Percentiles rank a stretch among this genome's conserved stretches.
These are phyloP conservation scores for Microdochium trichocladiopsis DNA, from an alignment of 2,329 filamentous ascomycete species.

Conservation along the genomic window DNA sequence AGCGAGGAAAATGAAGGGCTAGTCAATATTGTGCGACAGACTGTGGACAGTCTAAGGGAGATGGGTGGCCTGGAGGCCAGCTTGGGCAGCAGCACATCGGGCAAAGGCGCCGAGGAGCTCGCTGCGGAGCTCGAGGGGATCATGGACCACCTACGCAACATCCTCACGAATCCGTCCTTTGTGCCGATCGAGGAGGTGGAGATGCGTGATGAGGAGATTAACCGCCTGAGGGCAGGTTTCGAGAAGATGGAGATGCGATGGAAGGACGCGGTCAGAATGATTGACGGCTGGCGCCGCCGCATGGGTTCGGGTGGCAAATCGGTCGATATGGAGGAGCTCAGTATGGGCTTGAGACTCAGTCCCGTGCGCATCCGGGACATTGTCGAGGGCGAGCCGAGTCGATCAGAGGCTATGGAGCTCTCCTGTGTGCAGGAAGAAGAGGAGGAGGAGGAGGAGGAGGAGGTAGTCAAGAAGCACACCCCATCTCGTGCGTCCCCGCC, in stretches of 20 bases:
- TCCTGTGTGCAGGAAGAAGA: constrained; percentile 32
- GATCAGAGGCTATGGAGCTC: constrained; percentile 27
- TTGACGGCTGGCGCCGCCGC: constrained; percentile 84
- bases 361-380: constrained; percentile 49
- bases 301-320: constrained; percentile 66
- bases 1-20: constrained; percentile 90
- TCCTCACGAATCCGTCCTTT: constrained; percentile 93
- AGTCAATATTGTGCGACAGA: constrained; percentile 63
- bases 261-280: constrained; percentile 83
- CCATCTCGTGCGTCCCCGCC: neutral
- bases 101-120: constrained; percentile 54
- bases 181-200: constrained; percentile 93
- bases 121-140: constrained; percentile 68
- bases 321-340: constrained; percentile 61
- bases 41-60: constrained; percentile 63
- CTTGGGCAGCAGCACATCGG: constrained; percentile 10
- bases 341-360: constrained; percentile 59
- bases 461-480: constrained; percentile 10
- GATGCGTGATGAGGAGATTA: constrained; percentile 86
- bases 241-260: constrained; percentile 89
- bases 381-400: constrained; percentile 17
- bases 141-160: constrained; percentile 70
- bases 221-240: constrained; percentile 75
- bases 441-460: constrained; percentile 37
- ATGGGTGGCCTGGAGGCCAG: constrained; percentile 52